Evolutionary conservation across 176 grass and related monocot genomes (phyloP).

Genomic region (Tillandsia leiboldiana): DNA sequence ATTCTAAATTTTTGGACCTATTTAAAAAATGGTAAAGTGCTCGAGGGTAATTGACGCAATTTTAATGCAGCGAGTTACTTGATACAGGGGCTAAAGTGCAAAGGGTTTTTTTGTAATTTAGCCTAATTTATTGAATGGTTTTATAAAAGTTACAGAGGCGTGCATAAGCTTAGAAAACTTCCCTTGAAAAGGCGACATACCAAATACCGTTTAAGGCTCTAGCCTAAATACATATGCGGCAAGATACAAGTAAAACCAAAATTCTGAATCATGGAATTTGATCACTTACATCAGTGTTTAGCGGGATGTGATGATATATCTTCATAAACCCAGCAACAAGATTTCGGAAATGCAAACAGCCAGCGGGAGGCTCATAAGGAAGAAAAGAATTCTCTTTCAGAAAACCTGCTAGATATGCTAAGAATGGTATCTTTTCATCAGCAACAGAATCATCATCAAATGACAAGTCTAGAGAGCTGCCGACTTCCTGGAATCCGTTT

Average conservation of each 20-base stretch:
- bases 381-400: conserved; percentile 72
- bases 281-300: conserved; percentile 68
- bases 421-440: conserved; percentile 97
- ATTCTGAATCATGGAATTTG: background rate
- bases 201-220: too few species aligned
- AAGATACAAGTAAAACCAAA: background rate
- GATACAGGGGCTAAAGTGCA: too few species aligned
- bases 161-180: too few species aligned
- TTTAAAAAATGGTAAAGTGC: too few species aligned
- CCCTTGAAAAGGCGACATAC: too few species aligned
- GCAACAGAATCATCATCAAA: conserved; percentile 95
- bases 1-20: too few species aligned
- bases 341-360: conserved; percentile 68
- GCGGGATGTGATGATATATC: conserved; percentile 88
- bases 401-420: conserved; percentile 80
- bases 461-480: conserved; percentile 89
- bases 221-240: too few species aligned
- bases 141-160: too few species aligned
- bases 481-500: conserved; percentile 88
- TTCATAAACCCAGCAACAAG: conserved; percentile 97
- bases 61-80: too few species aligned
- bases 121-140: too few species aligned
- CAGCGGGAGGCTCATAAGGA: conserved; percentile 84
- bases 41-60: too few species aligned
- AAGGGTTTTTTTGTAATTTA: too few species aligned